Conservation (phyloP, 495 filamentous ascomycete species). For the Aspergillus asperescens region DNA sequence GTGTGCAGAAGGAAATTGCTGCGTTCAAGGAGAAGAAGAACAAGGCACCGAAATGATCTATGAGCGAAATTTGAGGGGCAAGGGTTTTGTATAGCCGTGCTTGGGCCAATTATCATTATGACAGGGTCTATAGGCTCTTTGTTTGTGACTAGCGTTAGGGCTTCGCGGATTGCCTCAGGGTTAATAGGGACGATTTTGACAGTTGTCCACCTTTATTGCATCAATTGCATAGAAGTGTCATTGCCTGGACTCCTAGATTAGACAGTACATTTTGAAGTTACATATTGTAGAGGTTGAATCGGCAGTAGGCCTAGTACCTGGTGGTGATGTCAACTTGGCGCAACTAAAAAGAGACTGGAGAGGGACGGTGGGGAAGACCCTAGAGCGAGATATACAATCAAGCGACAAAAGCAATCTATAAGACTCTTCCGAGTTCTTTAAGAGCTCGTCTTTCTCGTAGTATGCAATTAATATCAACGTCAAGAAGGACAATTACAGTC, state of each 20-base stretch:
- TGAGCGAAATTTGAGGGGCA: not conserved
- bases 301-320: not conserved
- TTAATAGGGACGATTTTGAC: not conserved
- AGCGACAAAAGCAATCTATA: no score
- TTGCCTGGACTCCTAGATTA: not conserved
- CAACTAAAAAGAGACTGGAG: not conserved
- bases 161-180: not conserved
- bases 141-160: not conserved
- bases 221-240: not conserved
- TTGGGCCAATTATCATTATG: not conserved
- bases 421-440: no score
- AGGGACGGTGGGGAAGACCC: not conserved
- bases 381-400: not conserved
- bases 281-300: not conserved
- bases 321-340: not conserved
- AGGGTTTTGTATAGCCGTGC: not conserved
- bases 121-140: not conserved
- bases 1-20: constrained; percentile 58
- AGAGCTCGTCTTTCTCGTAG: not conserved
- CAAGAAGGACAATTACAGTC: not conserved
- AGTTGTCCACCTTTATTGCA: not conserved
- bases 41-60: constrained; percentile 13
- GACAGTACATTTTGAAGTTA: not conserved
- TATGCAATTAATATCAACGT: not conserved
- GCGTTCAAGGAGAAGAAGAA: constrained; percentile 37